Conservation (phyloP, 148 eudicot genomes). For the Gaultheria prostrata region DNA sequence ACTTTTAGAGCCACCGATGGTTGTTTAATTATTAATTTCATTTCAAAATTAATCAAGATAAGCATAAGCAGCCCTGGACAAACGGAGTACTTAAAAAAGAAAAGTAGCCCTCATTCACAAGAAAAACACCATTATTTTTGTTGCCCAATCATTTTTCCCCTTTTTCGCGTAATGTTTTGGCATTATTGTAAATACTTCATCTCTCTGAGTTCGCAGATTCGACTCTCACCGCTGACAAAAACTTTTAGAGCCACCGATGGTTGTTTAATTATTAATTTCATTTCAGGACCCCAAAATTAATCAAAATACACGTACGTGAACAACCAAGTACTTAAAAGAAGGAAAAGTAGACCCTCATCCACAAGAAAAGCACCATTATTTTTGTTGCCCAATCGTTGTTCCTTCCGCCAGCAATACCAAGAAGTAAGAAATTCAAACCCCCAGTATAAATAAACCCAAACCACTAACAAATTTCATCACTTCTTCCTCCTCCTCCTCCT, state of each 20-base stretch:
- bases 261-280: too few relatives aligned
- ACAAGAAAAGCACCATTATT: neutral
- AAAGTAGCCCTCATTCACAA: neutral
- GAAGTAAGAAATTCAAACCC: neutral
- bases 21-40: too few relatives aligned
- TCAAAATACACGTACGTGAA: neutral
- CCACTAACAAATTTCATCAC: neutral
- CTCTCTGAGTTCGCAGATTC: neutral
- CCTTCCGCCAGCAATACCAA: neutral
- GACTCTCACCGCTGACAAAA: neutral
- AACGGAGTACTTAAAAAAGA: neutral
- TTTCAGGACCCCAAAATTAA: neutral
- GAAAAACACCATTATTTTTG: neutral
- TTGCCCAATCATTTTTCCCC: neutral
- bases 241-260: neutral
- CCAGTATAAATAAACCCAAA: constrained; percentile 4
- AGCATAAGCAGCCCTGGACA: too few relatives aligned
- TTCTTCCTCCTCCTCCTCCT: neutral
- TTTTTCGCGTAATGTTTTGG: too few relatives aligned
- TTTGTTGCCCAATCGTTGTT: neutral
- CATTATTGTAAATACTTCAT: too few relatives aligned
- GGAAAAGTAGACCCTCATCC: too few relatives aligned
- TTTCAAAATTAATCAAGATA: neutral
- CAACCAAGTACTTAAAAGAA: neutral
- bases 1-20: neutral